Percentiles rank a stretch among this genome's conserved stretches.
These are phyloP conservation scores for Aphanomyces euteiches DNA, from an alignment of 352 stramenopile species.

Conservation along the genomic window DNA sequence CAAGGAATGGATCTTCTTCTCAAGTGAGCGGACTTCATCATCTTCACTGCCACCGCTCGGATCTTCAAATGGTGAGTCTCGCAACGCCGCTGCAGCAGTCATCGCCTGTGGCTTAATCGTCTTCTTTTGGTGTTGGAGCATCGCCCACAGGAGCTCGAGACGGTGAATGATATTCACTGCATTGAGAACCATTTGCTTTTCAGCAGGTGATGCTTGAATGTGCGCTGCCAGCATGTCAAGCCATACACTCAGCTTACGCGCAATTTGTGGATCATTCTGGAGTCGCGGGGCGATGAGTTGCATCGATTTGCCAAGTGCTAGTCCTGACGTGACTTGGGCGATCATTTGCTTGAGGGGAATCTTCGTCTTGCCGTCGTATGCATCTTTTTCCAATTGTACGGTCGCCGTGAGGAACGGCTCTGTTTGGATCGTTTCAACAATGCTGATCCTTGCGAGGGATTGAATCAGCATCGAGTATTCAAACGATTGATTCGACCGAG, in stretches of 20 bases:
- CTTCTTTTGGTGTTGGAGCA: constrained; percentile 22
- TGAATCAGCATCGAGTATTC: constrained; percentile 68
- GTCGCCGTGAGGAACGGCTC: constrained; percentile 55
- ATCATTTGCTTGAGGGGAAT: constrained; percentile 14
- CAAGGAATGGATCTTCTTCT: constrained; percentile 53
- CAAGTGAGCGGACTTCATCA: constrained; percentile 52
- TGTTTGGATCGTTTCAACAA: constrained; percentile 48
- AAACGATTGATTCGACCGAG: constrained; percentile 39
- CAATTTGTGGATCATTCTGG: constrained; percentile 5
- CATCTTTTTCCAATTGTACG: constrained; percentile 36
- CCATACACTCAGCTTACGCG: constrained; percentile 23
- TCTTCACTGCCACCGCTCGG: constrained; percentile 44
- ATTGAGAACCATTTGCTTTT: constrained; percentile 27
- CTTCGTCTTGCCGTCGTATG: constrained; percentile 16
- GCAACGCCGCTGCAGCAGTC: neutral
- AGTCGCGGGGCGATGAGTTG: constrained; percentile 21
- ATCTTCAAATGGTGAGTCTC: neutral
- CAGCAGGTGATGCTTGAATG: constrained; percentile 14
- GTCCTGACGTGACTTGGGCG: neutral
- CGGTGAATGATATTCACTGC: constrained; percentile 19
- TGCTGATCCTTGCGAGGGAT: constrained; percentile 49
- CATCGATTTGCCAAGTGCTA: constrained; percentile 22
- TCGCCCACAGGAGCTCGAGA: constrained; percentile 19
- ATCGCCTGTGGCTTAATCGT: constrained; percentile 14
- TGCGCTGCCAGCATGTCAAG: constrained; percentile 29